phyloP scores from a whole-genome alignment of 768 basidiomycete species.

The Boletales sp. region DNA sequence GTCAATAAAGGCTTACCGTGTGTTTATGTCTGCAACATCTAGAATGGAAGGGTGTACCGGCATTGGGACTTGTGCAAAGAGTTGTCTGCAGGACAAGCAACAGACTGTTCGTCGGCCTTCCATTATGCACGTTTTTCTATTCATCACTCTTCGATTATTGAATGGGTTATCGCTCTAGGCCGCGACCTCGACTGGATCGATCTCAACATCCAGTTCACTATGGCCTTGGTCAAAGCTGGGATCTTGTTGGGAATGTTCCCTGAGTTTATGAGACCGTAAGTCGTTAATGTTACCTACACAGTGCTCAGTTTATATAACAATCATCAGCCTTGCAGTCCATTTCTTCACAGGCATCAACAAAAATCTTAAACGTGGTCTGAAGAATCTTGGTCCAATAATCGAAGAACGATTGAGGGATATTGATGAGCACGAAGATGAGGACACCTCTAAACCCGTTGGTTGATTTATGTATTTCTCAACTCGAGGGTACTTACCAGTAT shows the following conservation, averaged over 20 bases:
- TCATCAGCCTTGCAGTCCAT: constrained; percentile 14
- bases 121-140: constrained; percentile 35
- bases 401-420: constrained; percentile 18
- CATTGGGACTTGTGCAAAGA: constrained; percentile 21
- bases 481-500: background rate
- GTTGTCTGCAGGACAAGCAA: constrained; percentile 42
- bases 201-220: constrained; percentile 27
- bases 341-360: constrained; percentile 7
- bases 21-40: background rate
- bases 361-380: constrained; percentile 2
- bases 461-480: background rate
- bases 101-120: constrained; percentile 46
- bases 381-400: constrained; percentile 26
- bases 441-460: constrained; percentile 4
- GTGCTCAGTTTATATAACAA: background rate
- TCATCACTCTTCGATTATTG: background rate
- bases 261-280: constrained; percentile 30
- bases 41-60: constrained; percentile 40
- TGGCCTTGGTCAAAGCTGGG: constrained; percentile 19
- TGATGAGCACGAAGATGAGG: background rate
- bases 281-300: background rate
- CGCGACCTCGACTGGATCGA: constrained; percentile 6
- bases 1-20: too few species aligned
- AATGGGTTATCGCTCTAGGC: background rate
- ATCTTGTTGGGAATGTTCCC: constrained; percentile 30